Base-by-base conservation (phyloP, 495 filamentous ascomycete genomes). In the Poronia punctata region DNA sequence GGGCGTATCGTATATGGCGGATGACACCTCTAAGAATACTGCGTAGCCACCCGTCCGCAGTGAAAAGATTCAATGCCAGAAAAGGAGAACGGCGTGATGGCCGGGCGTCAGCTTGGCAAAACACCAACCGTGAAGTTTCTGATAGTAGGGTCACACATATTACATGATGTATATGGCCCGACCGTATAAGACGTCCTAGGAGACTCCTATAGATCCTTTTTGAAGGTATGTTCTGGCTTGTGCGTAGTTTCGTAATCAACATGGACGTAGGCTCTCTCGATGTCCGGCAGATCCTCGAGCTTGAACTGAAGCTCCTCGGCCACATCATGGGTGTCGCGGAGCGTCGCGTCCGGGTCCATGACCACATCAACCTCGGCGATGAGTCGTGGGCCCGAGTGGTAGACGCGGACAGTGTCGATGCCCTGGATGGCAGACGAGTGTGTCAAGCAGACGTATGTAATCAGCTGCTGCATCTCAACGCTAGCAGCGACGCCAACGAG, bases 161-260 rank as follows among this genome's bases (percentile, higher is more conserved):
- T n/a, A n/a, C n/a, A n/a, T n/a, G n/a, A n/a, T n/a, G n/a, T n/a
- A n/a, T n/a, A n/a, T n/a, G n/a, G n/a, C n/a, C n/a, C 15, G 26
- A 4, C 3, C 10, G 26, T 3, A 29, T 11, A 29, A 32, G 29
- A 16, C 2, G 9, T 33, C 27, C 23, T n/a, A 29, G 21, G 9
- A 36, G 19, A 5, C 2, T 17, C 9, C 42, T 45, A 76, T 36
- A 77, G 33, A 52, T 76, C 74, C 59, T 78, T 78, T 60, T 74
- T 74, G 30, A 54, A 66, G 15, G 55, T 58, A 55, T 76, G 74
- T 60, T 78, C 86, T 7, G 92, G 92, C 66, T 95, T 94, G 61
- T 98, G 92, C n/a, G 82, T 88, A 5, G 88, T 89, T 71, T 98
- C 92, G 50, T 90, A 97, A 56, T 98, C 92, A 11, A 96, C 88